These are phyloP conservation scores for Arabis hirsuta DNA, from an alignment of 345 rosid species.

Conservation along the genomic window DNA sequence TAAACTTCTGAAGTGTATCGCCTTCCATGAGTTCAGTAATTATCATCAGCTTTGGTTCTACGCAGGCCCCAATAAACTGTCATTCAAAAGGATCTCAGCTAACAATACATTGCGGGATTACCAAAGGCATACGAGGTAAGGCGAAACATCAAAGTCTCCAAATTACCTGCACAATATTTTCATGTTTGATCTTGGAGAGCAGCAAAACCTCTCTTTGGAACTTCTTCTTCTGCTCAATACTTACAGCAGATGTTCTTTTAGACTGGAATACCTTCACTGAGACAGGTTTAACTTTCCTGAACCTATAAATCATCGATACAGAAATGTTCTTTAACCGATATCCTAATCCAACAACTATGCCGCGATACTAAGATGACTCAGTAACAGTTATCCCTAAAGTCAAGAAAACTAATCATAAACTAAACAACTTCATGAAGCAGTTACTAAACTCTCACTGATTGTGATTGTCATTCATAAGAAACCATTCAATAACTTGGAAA, in stretches of 20 bases:
- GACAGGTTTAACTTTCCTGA: slow-evolving; percentile 48
- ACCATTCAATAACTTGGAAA: neutral
- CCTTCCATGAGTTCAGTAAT: slow-evolving; percentile 70
- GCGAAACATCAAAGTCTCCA: slow-evolving; percentile 2
- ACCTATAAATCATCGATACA: slow-evolving; percentile 22
- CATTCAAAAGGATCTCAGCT: slow-evolving; percentile 24
- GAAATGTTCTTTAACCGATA: slow-evolving; percentile 1
- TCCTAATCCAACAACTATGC: slow-evolving; percentile 5
- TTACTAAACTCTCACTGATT: neutral
- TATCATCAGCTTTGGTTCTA: slow-evolving; percentile 61
- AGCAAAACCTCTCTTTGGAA: slow-evolving; percentile 68
- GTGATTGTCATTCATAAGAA: neutral
- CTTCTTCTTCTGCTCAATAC: slow-evolving; percentile 51
- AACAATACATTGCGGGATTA: neutral
- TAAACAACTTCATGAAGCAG: neutral
- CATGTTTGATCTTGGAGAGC: slow-evolving; percentile 61
- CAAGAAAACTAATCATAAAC: slow-evolving; percentile 7
- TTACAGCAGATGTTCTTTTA: slow-evolving; percentile 45
- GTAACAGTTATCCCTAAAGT: neutral
- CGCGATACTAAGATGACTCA: neutral
- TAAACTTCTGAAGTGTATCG: slow-evolving; percentile 58
- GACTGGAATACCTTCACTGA: slow-evolving; percentile 67
- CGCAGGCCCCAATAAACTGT: slow-evolving; percentile 67
- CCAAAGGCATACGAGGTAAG: neutral
- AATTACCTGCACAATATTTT: slow-evolving; percentile 63